Base-by-base conservation (phyloP, 2,329 filamentous ascomycete species). In the Xylaria sp. region DNA sequence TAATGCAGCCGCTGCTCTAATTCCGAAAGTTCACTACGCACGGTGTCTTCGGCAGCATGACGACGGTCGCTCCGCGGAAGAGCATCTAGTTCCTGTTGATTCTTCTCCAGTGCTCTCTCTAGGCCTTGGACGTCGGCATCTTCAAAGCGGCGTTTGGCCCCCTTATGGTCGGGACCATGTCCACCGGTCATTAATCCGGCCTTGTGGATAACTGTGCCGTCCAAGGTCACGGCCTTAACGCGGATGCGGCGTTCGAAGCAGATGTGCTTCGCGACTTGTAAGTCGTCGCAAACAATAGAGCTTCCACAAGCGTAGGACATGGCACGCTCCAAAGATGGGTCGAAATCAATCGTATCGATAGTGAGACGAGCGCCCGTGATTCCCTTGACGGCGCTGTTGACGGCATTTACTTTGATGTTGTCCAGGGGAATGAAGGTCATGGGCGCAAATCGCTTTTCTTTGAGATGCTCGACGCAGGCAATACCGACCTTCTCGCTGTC, bases 131-230 rank as follows among this genome's bases (percentile, higher is more conserved):
- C 85, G 67, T 97, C 92, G 6, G 89, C 85, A 67, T 97, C 92
- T 69, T 96, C 92, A 76, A 95, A 97, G 55, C 89, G 84, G 59
- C 91, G 88, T 65, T 91, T 89, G 60, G 84, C 84, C 57, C 87
- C 86, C 72, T 89, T 90, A 52, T 86, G 83, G 51, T 89, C 85
- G 0, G 86, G 87, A 35, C 91, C 88, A 63, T 92, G 89, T 66
- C 94, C 94, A 80, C 94, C 94, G 53, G 94, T 97, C 89, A 99
- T 97, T 56, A 95, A 82, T 70, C 94, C 94, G 51, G 90, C 92
- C 73, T 97, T 97, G 78, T 96, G 92, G 65, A 99, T 97, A 62
- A 99, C 89, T 57, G 89, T 93, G n/a, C 94, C 94, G 70, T 97
- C 92, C 10, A 97, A 76, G 0, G 92, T 96, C 10, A 99, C 93